Conservation (phyloP, 805 yeast genomes). For the Grigorovia jiainica region DNA sequence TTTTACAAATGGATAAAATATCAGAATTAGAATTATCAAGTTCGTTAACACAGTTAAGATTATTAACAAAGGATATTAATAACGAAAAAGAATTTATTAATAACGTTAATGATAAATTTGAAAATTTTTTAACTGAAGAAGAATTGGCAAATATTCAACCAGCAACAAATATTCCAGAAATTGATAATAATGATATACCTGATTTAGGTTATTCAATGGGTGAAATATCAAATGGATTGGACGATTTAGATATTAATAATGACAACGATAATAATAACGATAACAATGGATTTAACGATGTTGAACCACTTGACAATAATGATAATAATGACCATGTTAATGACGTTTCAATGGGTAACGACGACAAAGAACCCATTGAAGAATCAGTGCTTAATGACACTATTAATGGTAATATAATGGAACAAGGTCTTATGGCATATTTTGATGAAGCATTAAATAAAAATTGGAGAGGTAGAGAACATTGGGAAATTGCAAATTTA, state of each 20-base stretch:
- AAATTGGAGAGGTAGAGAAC: conserved; percentile 89
- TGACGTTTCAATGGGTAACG: not conserved
- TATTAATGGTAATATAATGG: conserved; percentile 31
- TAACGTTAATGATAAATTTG: conserved; percentile 31
- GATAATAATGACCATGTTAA: not conserved
- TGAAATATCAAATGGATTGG: conserved; percentile 5
- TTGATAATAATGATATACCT: conserved; percentile 2
- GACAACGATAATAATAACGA: conserved; percentile 12
- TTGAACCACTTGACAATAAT: not conserved
- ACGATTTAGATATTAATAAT: conserved; percentile 9
- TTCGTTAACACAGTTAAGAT: conserved; percentile 51
- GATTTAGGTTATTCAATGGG: conserved; percentile 2
- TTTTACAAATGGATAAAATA: conserved; percentile 21
- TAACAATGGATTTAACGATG: not conserved
- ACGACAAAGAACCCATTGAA: too few species aligned
- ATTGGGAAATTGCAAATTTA: conserved; percentile 72
- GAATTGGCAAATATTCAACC: conserved; percentile 26
- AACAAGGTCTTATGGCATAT: conserved; percentile 63
- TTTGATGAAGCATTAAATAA: conserved; percentile 61
- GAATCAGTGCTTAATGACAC: too few species aligned
- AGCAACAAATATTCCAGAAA: conserved; percentile 16
- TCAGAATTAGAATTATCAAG: conserved; percentile 49
- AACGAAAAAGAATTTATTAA: conserved; percentile 41
- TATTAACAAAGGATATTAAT: conserved; percentile 45
- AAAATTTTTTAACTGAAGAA: conserved; percentile 23